A percentile compares a stretch with the other conserved stretches of the same genome.
Conservation (phyloP, 2,329 filamentous ascomycete species). For the Zarea fungicola region DNA sequence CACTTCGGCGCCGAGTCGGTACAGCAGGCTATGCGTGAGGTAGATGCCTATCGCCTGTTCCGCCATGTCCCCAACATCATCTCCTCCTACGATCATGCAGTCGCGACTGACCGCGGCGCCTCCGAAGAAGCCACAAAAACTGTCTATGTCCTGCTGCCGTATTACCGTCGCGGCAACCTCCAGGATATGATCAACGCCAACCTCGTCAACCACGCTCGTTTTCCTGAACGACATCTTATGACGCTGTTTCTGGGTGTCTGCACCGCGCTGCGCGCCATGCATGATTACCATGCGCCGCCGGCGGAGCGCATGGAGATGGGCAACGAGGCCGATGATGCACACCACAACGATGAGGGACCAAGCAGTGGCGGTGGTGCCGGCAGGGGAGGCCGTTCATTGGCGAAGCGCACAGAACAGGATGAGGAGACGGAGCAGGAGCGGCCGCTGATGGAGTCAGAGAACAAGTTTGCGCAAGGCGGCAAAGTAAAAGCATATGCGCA, state of each 20-base stretch:
- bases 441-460: constrained; percentile 77
- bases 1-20: constrained; percentile 97
- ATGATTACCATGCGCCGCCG: constrained; percentile 62
- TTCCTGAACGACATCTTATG: constrained; percentile 86
- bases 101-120: constrained; percentile 65
- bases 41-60: constrained; percentile 94
- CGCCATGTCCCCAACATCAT: constrained; percentile 80
- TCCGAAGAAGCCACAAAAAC: constrained; percentile 68
- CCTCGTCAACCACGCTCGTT: constrained; percentile 86
- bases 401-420: constrained; percentile 52
- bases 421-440: constrained; percentile 72
- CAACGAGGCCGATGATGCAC: constrained; percentile 34
- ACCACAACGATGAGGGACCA: constrained; percentile 32
- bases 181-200: constrained; percentile 99
- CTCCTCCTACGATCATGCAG: constrained; percentile 74
- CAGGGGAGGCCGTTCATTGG: background rate
- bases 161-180: constrained; percentile 90
- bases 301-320: constrained; percentile 51
- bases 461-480: constrained; percentile 58
- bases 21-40: constrained; percentile 89
- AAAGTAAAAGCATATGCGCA: constrained; percentile 81
- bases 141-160: constrained; percentile 92
- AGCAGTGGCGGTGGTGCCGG: constrained; percentile 24
- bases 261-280: constrained; percentile 82
- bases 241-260: constrained; percentile 88